Base-by-base conservation (phyloP, 2,329 filamentous ascomycete species). In the Venturia aucupariae region DNA sequence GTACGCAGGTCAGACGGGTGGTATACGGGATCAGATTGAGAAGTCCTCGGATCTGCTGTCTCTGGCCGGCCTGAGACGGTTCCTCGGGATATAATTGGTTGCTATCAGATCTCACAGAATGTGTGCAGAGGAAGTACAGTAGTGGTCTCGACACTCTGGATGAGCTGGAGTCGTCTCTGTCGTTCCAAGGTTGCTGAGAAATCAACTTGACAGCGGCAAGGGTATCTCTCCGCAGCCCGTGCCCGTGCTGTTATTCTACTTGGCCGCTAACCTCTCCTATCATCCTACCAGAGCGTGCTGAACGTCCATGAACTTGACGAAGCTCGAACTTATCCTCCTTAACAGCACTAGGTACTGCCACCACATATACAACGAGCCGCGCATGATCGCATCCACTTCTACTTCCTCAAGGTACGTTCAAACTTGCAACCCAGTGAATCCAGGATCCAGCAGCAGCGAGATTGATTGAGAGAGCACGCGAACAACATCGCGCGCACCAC, bases 391-490 rank as follows among this genome's bases (percentile, higher is more conserved):
- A n/a, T 57, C 17, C n/a, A 2, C 24, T 30, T 38, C 24, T 24
- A 15, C 24, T 54, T 8, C 24, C 24, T 32, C 48, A 30, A 57
- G 51, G 51, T 57, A 57, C 51, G 51, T 57, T 10, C 15, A 57
- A 35, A 10, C 30, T 35, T 57, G 51, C 15, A 32, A 35, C 30
- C 27, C 27, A 35, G 51, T 57, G 51, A 51, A 57, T 57, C 17
- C 51, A 32, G 51, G 51, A 57, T 57, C 30, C 51, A n/a, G 51
- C 51, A 35, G 51, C 51, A 35, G 51, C 30, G 17, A 57, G 30
- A 13, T 38, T 30, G 51, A 22, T 35, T 27, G 22, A 27, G 51
- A 57, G 51, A 35, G 51, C 51, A 57, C 51, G 30, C 51, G 51
- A 27, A 57, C 30, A 57, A 57, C 15, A 57, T 35, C 15, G 27